A percentile compares a stretch with the other conserved stretches of the same genome.
Evolutionary conservation across 805 yeast species (phyloP).

Genomic region (Millerago galiae): DNA sequence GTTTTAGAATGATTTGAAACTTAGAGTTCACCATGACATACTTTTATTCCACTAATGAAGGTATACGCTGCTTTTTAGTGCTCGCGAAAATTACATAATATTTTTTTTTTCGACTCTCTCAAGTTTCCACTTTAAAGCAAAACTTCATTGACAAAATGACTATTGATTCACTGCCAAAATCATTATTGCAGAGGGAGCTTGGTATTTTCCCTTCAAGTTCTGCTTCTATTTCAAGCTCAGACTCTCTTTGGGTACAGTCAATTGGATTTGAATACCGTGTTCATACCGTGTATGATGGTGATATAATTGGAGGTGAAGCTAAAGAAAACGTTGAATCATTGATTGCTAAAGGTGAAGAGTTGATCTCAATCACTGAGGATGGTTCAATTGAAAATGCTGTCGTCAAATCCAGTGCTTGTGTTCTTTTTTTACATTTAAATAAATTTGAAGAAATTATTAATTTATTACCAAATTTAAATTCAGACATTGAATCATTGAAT

Average conservation of each 20-base stretch:
- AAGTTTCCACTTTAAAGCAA: too few relatives aligned
- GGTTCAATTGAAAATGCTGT: neutral
- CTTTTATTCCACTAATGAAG: too few relatives aligned
- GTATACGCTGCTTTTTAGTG: too few relatives aligned
- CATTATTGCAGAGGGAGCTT: neutral
- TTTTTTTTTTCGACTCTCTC: too few relatives aligned
- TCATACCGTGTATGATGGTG: neutral
- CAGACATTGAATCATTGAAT: conserved; percentile 5
- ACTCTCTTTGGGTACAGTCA: neutral
- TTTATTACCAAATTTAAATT: neutral
- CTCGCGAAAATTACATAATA: neutral
- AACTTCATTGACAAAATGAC: neutral
- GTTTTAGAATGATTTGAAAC: too few relatives aligned
- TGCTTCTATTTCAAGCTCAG: neutral
- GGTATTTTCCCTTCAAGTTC: neutral
- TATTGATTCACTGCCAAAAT: neutral
- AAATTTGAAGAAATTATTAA: neutral
- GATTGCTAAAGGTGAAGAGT: neutral
- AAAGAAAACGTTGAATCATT: neutral
- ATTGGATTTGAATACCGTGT: neutral
- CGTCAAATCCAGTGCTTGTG: neutral
- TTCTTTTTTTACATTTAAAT: neutral
- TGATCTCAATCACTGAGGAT: neutral
- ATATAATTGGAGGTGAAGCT: neutral
- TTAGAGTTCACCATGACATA: too few relatives aligned